A percentile compares a stretch with the other conserved stretches of the same genome.
Evolutionary conservation across 1,139 yeast genomes (phyloP).

Genomic region (Kodamaea derodonti): DNA sequence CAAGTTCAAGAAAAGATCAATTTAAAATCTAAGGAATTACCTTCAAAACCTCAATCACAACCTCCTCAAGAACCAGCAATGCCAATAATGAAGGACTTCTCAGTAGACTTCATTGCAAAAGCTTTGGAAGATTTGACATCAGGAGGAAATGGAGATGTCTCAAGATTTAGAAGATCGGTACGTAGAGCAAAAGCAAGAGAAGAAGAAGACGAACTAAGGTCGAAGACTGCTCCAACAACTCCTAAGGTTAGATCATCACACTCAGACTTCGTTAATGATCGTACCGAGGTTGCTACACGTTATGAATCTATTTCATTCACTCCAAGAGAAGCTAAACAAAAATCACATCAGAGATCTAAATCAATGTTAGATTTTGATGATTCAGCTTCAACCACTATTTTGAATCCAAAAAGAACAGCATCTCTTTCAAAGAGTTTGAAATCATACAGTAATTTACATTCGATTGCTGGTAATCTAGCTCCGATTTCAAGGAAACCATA

Average conservation of each 20-base stretch:
- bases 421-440: slow-evolving; percentile 28
- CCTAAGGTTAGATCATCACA: slow-evolving; percentile 13
- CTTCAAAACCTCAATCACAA: slow-evolving; percentile 12
- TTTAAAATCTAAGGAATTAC: slow-evolving; percentile 32
- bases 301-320: slow-evolving; percentile 33
- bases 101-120: slow-evolving; percentile 50
- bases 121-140: slow-evolving; percentile 63
- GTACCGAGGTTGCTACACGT: slow-evolving; percentile 36
- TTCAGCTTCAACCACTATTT: slow-evolving; percentile 13
- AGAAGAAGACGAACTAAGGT: slow-evolving; percentile 7
- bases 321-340: slow-evolving; percentile 10
- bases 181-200: slow-evolving; percentile 20
- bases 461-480: slow-evolving; percentile 22
- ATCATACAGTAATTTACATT: slow-evolving; percentile 30
- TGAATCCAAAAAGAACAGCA: slow-evolving; percentile 7
- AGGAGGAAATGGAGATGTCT: slow-evolving; percentile 60
- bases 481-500: slow-evolving; percentile 49
- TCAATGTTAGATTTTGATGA: slow-evolving; percentile 32
- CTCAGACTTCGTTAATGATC: slow-evolving; percentile 35
- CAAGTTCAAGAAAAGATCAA: slow-evolving; percentile 42
- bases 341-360: slow-evolving; percentile 30
- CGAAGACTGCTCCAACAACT: slow-evolving; percentile 16
- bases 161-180: slow-evolving; percentile 38
- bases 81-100: slow-evolving; percentile 43
- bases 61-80: slow-evolving; percentile 16